These are phyloP conservation scores for Blastobotrys capitulatus DNA, from an alignment of 1,139 yeast species.

Conservation along the genomic window DNA sequence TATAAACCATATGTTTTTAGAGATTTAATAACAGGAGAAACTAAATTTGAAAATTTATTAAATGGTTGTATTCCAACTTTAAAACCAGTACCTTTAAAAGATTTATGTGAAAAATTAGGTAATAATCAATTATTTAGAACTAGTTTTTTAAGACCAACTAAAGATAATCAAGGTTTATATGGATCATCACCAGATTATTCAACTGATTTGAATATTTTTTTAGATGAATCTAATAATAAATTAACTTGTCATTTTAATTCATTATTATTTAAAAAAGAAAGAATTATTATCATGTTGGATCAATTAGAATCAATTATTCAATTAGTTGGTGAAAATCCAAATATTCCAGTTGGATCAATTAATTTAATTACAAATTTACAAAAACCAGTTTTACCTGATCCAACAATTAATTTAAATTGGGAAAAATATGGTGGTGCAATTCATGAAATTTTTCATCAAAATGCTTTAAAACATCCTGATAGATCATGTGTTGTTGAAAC, in stretches of 20 bases:
- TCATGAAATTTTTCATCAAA: conserved; percentile 85
- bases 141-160: conserved; percentile 44
- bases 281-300: conserved; percentile 65
- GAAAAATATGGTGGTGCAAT: conserved; percentile 87
- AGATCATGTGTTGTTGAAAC: conserved; percentile 91
- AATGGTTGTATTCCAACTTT: conserved; percentile 40
- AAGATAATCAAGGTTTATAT: conserved; percentile 17
- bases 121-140: conserved; percentile 65
- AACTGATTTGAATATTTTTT: conserved; percentile 59
- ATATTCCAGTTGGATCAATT: conserved; percentile 50
- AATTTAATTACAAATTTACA: conserved; percentile 66
- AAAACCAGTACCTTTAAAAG: conserved; percentile 44
- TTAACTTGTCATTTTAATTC: conserved; percentile 63
- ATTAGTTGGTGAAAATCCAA: conserved; percentile 34
- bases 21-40: conserved; percentile 42
- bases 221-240: conserved; percentile 32
- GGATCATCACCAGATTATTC: conserved; percentile 25
- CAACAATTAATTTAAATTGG: conserved; percentile 86
- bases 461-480: conserved; percentile 79
- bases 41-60: conserved; percentile 50
- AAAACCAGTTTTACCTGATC: conserved; percentile 66
- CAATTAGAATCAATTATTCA: conserved; percentile 58
- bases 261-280: conserved; percentile 61
- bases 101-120: conserved; percentile 45
- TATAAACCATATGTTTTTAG: conserved; percentile 49